Evolutionary conservation across 345 rosid genomes (phyloP).

Genomic region (Populus pruinosa): DNA sequence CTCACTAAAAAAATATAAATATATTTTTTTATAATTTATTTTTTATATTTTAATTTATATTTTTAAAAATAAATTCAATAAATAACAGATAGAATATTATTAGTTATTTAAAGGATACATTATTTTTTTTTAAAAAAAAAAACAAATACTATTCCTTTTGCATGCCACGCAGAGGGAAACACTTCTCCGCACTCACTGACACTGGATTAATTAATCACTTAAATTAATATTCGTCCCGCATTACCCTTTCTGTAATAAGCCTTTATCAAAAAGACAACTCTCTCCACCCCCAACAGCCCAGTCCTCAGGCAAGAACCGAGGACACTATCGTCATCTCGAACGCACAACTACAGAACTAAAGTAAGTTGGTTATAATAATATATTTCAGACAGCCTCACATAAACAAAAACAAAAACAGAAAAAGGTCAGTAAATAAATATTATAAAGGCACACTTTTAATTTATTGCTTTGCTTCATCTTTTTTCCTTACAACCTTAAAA

Average conservation of each 20-base stretch:
- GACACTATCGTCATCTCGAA: constrained; percentile 14
- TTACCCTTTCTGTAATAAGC: constrained; percentile 8
- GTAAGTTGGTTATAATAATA: background rate
- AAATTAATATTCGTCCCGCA: background rate
- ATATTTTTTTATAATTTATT: no score
- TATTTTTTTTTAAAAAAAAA: no score
- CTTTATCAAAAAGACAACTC: background rate
- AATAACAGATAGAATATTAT: no score
- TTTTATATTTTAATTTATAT: no score
- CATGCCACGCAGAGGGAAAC: constrained; percentile 17
- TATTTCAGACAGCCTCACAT: background rate
- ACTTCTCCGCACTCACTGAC: background rate
- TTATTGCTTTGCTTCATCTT: background rate
- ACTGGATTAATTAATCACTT: background rate
- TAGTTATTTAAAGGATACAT: no score
- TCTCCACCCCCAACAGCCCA: background rate
- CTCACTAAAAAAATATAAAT: no score
- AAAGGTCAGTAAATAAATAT: background rate
- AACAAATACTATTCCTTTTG: background rate
- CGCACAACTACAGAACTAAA: background rate
- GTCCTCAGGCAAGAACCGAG: background rate
- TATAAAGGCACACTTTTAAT: background rate
- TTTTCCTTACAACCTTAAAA: background rate
- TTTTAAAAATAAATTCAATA: no score
- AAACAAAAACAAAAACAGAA: no score